Evolutionary conservation across 176 grass and related monocot genomes (phyloP), one percentile per base, ranked within the genome.

Genomic region (Lolium perenne): DNA sequence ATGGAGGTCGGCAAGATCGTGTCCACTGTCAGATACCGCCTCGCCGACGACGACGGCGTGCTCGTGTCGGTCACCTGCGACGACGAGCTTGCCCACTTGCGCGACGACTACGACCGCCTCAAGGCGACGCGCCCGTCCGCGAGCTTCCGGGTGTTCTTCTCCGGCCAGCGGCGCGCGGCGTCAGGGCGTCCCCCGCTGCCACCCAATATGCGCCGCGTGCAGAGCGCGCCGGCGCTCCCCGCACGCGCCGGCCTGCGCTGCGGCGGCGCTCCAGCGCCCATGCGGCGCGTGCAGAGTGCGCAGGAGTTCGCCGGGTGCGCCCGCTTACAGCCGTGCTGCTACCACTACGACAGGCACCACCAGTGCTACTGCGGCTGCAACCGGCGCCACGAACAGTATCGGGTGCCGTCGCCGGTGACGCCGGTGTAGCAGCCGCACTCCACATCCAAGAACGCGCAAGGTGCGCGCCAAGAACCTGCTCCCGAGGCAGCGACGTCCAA

Each of bases 61-160:
- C 25, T 89, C 16, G 84, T 92, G 8, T 89, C 91, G 10, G 83
- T 89, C n/a, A 92, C 91, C 68, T 80, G 71, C 80, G 91, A 87
- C 80, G 84, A 84, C 25, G 91, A 89, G 40, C 83, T 92, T 29
- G 91, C 58, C 25, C 65, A 92, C 80, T 51, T 92, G 86, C 25
- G 50, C 20, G 67, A 92, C 84, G 87, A 92, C 87, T 87, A 87
- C 84, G 91, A 89, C 54, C 80, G 60, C 65, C 86, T 89, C 1
- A 46, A 29, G 54, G 63, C 81, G 21, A 77, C 47, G 7, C 46
- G 71, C 3, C 86, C 82, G 7, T 7, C 22, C 29, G 60, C 82
- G 38, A 38, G 6, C 8, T 85, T 91, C 82, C 64, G 82, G 7
- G 49, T 88, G 2, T 91, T 82, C 82, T 57, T 91, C 64, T 71